Percentiles rank a stretch among this genome's conserved stretches.
phyloP scores from a whole-genome alignment of 2,329 filamentous ascomycete genomes.

The Dactylellina leptospora region DNA sequence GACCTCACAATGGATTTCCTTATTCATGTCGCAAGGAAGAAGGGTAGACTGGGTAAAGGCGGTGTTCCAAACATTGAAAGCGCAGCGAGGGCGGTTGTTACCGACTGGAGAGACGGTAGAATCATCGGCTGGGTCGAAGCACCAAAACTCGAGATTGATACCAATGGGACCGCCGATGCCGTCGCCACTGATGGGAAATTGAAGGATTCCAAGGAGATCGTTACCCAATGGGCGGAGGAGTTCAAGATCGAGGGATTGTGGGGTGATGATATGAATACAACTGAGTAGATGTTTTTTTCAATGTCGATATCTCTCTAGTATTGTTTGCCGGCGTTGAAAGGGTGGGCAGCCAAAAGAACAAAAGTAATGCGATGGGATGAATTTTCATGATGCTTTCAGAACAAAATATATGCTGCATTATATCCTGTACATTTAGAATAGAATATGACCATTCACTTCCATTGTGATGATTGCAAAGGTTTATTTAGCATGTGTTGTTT shows the following conservation, averaged over 20 bases:
- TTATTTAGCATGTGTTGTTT: constrained; percentile 11
- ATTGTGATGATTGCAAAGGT: background rate
- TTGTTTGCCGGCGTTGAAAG: constrained; percentile 43
- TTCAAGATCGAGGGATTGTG: constrained; percentile 94
- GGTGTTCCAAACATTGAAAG: constrained; percentile 87
- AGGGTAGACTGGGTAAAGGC: constrained; percentile 85
- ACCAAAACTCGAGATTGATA: constrained; percentile 71
- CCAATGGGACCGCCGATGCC: constrained; percentile 59
- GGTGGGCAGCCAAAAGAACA: constrained; percentile 15
- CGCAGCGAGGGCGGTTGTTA: constrained; percentile 90
- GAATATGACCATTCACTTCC: constrained; percentile 11
- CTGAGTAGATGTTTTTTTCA: constrained; percentile 14
- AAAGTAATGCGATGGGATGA: constrained; percentile 23
- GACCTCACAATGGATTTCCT: constrained; percentile 90
- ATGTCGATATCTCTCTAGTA: constrained; percentile 21
- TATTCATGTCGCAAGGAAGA: constrained; percentile 91
- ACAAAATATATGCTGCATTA: constrained; percentile 10
- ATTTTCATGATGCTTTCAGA: constrained; percentile 23
- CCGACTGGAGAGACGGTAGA: constrained; percentile 94
- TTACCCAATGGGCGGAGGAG: constrained; percentile 90
- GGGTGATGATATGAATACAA: constrained; percentile 61
- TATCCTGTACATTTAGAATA: constrained; percentile 48
- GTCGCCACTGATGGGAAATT: constrained; percentile 62
- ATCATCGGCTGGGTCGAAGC: constrained; percentile 92
- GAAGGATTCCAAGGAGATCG: constrained; percentile 82